A percentile compares a stretch with the other conserved stretches of the same genome.
Conservation (phyloP, 495 filamentous ascomycete genomes). For the Penicillium salamii region DNA sequence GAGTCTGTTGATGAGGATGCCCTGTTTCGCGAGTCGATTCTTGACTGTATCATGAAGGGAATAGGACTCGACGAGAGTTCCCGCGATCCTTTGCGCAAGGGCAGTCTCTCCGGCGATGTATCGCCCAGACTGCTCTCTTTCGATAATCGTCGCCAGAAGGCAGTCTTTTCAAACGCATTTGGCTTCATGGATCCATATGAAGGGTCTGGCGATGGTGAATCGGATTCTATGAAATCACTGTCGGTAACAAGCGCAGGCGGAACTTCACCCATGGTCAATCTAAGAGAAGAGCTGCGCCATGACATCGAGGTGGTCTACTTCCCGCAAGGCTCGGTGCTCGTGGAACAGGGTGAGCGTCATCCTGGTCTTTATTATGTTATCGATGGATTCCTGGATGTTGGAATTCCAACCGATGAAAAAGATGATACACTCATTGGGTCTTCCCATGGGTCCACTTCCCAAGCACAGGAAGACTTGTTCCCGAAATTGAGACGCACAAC, state of each 20-base stretch:
- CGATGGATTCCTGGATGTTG: slow-evolving; percentile 94
- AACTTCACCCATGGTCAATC: slow-evolving; percentile 53
- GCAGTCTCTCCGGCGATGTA: slow-evolving; percentile 67
- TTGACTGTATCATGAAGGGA: slow-evolving; percentile 94
- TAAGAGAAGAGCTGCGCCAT: slow-evolving; percentile 72
- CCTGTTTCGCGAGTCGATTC: slow-evolving; percentile 81
- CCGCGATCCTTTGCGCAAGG: slow-evolving; percentile 58
- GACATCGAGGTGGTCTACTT: slow-evolving; percentile 99
- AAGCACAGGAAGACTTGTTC: slow-evolving; percentile 42
- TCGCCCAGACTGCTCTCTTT: slow-evolving; percentile 85
- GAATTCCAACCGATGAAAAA: slow-evolving; percentile 61
- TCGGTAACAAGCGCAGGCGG: slow-evolving; percentile 56
- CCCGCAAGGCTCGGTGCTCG: slow-evolving; percentile 89
- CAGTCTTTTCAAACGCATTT: slow-evolving; percentile 84
- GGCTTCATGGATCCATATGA: slow-evolving; percentile 93
- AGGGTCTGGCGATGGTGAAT: slow-evolving; percentile 74
- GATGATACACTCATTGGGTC: slow-evolving; percentile 41
- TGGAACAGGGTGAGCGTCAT: slow-evolving; percentile 93
- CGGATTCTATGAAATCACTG: slow-evolving; percentile 75
- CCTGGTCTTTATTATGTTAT: slow-evolving; percentile 97
- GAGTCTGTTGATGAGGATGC: slow-evolving; percentile 82
- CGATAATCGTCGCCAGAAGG: slow-evolving; percentile 79
- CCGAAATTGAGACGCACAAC: slow-evolving; percentile 48
- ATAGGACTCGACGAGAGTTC: slow-evolving; percentile 72
- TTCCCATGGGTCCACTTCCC: slow-evolving; percentile 25